A percentile compares a stretch with the other conserved stretches of the same genome.
Evolutionary conservation across 1,139 yeast genomes (phyloP).

Genomic region (Scheffersomyces quercinus): DNA sequence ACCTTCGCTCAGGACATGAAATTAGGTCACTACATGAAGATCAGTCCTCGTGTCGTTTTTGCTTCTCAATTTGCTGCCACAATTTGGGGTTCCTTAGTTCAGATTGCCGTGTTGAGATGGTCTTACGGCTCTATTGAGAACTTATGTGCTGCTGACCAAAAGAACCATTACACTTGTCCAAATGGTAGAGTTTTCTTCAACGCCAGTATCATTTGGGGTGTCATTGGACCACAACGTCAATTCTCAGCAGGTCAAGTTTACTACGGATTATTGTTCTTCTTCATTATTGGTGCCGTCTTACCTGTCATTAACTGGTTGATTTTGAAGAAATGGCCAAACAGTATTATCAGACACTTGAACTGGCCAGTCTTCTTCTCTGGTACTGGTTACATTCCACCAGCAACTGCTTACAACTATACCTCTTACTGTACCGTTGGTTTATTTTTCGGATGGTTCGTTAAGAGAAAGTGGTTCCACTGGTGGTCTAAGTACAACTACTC

Average conservation of each 20-base stretch:
- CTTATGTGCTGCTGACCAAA: conserved; percentile 50
- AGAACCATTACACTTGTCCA: conserved; percentile 41
- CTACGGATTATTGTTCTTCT: conserved; percentile 42
- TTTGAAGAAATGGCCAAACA: conserved; percentile 49
- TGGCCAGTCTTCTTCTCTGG: conserved; percentile 52
- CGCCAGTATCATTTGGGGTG: conserved; percentile 52
- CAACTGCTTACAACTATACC: conserved; percentile 45
- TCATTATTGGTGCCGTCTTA: conserved; percentile 37
- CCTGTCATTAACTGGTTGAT: conserved; percentile 48
- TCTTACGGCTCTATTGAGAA: conserved; percentile 43
- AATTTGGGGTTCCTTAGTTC: conserved; percentile 46
- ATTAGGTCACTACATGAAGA: conserved; percentile 55
- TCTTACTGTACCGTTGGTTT: conserved; percentile 40
- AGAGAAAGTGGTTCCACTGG: conserved; percentile 52
- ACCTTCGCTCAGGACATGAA: conserved; percentile 55
- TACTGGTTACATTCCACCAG: conserved; percentile 50
- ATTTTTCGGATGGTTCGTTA: conserved; percentile 34
- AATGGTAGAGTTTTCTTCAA: conserved; percentile 46
- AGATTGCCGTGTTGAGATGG: conserved; percentile 48
- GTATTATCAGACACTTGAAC: conserved; percentile 44
- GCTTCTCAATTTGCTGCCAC: conserved; percentile 48
- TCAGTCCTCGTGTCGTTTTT: conserved; percentile 48
- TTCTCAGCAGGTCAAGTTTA: conserved; percentile 42
- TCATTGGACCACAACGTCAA: conserved; percentile 41
- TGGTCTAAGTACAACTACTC: conserved; percentile 67